A percentile compares a stretch with the other conserved stretches of the same genome.
Evolutionary conservation across 2,329 filamentous ascomycete genomes (phyloP).

Genomic region (Colletotrichum camelliae): DNA sequence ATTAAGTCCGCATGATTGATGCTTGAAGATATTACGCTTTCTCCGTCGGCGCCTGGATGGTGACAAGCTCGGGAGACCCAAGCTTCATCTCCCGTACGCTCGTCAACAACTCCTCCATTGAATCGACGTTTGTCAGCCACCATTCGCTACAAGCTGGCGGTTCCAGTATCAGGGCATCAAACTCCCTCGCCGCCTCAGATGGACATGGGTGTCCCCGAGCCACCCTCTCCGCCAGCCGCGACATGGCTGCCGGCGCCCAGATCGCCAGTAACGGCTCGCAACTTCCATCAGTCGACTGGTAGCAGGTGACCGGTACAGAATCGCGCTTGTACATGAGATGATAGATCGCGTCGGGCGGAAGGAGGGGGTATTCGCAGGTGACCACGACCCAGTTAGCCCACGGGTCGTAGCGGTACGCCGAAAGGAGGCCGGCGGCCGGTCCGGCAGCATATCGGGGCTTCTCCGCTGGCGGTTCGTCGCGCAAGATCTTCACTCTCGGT

Average conservation of each 20-base stretch:
- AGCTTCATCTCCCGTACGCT: slow-evolving; percentile 8
- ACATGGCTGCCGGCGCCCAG: slow-evolving; percentile 36
- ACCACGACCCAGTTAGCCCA: slow-evolving; percentile 35
- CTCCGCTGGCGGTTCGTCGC: neutral
- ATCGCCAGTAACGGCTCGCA: slow-evolving; percentile 40
- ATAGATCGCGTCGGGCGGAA: slow-evolving; percentile 29
- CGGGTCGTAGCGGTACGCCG: slow-evolving; percentile 30
- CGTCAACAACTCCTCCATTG: slow-evolving; percentile 9
- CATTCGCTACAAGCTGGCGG: neutral
- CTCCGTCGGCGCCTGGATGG: neutral
- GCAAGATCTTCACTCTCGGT: neutral
- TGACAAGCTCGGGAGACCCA: neutral
- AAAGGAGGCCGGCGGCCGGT: slow-evolving; percentile 30
- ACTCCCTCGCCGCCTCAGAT: neutral
- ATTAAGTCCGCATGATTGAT: neutral
- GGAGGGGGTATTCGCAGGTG: slow-evolving; percentile 37
- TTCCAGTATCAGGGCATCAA: neutral
- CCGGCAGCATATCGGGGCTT: neutral
- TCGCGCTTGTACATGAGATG: slow-evolving; percentile 29
- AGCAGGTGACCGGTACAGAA: slow-evolving; percentile 35
- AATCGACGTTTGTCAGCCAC: slow-evolving; percentile 15
- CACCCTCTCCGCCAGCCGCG: slow-evolving; percentile 22
- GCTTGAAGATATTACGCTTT: neutral
- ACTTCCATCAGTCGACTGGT: slow-evolving; percentile 31
- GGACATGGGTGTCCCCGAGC: slow-evolving; percentile 17